Evolutionary conservation across 2,329 filamentous ascomycete species (phyloP).

Genomic region (Monosporascus sp.): DNA sequence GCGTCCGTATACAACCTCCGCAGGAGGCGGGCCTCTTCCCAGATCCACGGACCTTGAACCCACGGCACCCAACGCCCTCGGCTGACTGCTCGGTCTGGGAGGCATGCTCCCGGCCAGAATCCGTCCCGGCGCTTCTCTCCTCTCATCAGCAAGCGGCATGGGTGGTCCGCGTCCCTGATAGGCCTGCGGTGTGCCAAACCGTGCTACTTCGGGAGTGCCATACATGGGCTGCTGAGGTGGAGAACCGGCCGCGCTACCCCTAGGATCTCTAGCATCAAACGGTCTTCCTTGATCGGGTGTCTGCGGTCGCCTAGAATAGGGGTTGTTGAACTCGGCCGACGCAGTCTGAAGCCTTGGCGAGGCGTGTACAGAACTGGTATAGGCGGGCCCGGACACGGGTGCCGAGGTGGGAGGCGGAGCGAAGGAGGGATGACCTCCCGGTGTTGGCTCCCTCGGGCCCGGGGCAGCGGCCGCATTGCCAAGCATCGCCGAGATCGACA

Average conservation of each 20-base stretch:
- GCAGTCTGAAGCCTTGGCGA: conserved; percentile 52
- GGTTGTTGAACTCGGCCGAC: conserved; percentile 48
- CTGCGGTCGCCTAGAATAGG: conserved; percentile 60
- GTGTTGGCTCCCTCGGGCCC: conserved; percentile 37
- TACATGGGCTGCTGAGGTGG: conserved; percentile 45
- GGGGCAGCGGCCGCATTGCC: conserved; percentile 40
- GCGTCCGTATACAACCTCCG: conserved; percentile 41
- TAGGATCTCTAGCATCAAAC: conserved; percentile 42
- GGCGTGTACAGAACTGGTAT: conserved; percentile 45
- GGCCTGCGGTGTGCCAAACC: conserved; percentile 55
- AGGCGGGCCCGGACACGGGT: conserved; percentile 40
- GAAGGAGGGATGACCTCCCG: conserved; percentile 36
- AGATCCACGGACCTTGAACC: conserved; percentile 43
- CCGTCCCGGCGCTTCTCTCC: conserved; percentile 32
- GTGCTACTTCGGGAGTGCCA: conserved; percentile 52
- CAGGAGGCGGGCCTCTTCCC: conserved; percentile 31
- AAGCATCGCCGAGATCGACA: conserved; percentile 59
- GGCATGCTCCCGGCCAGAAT: conserved; percentile 33
- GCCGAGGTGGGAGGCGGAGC: conserved; percentile 35
- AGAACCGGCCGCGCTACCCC: conserved; percentile 42
- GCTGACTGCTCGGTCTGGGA: conserved; percentile 47
- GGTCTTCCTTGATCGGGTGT: conserved; percentile 65
- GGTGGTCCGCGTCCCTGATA: conserved; percentile 49
- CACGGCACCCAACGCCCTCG: conserved; percentile 43
- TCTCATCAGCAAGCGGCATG: conserved; percentile 41